Conservation (phyloP, 208 protist species). For the Phytomonas francai region DNA sequence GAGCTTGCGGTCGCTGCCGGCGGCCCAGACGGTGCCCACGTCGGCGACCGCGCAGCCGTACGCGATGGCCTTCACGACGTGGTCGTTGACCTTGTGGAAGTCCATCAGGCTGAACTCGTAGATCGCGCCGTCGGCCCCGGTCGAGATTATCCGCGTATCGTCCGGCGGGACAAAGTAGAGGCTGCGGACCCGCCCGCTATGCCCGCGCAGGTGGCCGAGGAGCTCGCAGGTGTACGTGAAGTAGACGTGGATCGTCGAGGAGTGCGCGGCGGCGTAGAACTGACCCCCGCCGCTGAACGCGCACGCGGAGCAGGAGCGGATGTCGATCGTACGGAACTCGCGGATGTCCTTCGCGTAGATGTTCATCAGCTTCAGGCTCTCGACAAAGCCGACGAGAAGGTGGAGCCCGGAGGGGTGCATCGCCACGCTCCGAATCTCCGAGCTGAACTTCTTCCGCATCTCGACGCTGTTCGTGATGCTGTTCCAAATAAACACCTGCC, state of each 20-base stretch:
- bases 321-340: slow-evolving; percentile 91
- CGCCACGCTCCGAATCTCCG: slow-evolving; percentile 90
- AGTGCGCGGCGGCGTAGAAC: slow-evolving; percentile 94
- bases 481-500: slow-evolving; percentile 94
- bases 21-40: slow-evolving; percentile 83
- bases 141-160: slow-evolving; percentile 88
- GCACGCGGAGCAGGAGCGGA: slow-evolving; percentile 89
- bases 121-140: slow-evolving; percentile 92
- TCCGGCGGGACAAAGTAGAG: slow-evolving; percentile 86
- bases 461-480: slow-evolving; percentile 91
- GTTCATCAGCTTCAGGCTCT: slow-evolving; percentile 95
- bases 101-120: slow-evolving; percentile 93
- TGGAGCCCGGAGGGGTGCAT: slow-evolving; percentile 94
- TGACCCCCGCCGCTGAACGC: slow-evolving; percentile 95
- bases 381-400: slow-evolving; percentile 92
- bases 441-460: slow-evolving; percentile 86
- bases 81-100: slow-evolving; percentile 90
- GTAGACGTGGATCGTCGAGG: slow-evolving; percentile 95
- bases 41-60: slow-evolving; percentile 89
- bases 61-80: slow-evolving; percentile 86
- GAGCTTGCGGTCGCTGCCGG: slow-evolving; percentile 91
- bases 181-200: slow-evolving; percentile 91
- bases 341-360: slow-evolving; percentile 93
- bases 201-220: slow-evolving; percentile 91
- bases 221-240: slow-evolving; percentile 94